Evolutionary conservation across 176 grass and related monocot genomes (phyloP).

Genomic region (Triticum turgidum): DNA sequence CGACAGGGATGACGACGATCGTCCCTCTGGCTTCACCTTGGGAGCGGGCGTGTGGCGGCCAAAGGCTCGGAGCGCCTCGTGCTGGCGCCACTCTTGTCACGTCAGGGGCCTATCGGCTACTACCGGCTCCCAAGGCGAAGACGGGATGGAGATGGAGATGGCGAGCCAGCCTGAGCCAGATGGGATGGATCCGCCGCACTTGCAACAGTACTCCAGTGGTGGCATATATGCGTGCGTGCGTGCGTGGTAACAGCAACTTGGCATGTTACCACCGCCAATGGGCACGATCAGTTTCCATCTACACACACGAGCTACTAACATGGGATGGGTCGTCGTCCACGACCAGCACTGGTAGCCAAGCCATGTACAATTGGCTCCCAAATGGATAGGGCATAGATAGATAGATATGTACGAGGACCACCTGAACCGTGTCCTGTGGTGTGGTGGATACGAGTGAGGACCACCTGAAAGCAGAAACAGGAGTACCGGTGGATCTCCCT

Average conservation of each 20-base stretch:
- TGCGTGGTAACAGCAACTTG: neutral
- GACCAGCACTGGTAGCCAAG: too few relatives aligned
- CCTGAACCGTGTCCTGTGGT: too few relatives aligned
- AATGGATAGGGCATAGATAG: too few relatives aligned
- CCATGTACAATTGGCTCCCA: too few relatives aligned
- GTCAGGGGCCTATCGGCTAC: neutral
- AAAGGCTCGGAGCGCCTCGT: neutral
- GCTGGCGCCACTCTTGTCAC: neutral
- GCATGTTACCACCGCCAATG: neutral
- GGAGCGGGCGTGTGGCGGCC: neutral
- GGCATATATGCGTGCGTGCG: neutral
- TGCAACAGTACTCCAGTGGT: neutral
- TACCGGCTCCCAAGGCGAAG: neutral
- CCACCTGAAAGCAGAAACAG: neutral
- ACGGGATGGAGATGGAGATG: neutral
- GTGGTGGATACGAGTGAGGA: too few relatives aligned
- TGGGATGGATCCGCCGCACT: constrained; percentile 23
- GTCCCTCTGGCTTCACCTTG: too few relatives aligned
- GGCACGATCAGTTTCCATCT: neutral
- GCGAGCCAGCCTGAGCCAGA: neutral
- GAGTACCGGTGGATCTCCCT: neutral
- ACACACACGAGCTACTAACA: neutral
- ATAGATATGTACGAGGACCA: too few relatives aligned
- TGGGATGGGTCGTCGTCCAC: too few relatives aligned
- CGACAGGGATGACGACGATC: neutral